These are phyloP conservation scores for Abrus pulchellus DNA, from an alignment of 306 rosid species.

Conservation along the genomic window DNA sequence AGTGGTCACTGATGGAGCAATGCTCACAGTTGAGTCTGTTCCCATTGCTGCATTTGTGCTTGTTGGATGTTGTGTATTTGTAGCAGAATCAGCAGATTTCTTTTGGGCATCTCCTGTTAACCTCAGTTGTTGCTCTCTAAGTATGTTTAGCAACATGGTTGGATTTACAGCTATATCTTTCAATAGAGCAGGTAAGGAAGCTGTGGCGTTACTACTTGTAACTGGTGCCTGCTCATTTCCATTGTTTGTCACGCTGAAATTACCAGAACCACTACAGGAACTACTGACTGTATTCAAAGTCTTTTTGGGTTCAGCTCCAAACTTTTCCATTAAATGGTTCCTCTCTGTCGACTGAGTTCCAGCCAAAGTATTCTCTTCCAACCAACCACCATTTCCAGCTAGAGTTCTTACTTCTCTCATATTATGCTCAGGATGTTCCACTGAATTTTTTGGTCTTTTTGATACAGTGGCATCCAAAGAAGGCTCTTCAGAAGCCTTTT, in stretches of 20 bases:
- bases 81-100: conserved; percentile 62
- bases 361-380: conserved; percentile 58
- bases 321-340: conserved; percentile 60
- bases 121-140: conserved; percentile 67
- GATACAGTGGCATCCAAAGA: conserved; percentile 61
- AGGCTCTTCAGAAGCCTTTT: conserved; percentile 69
- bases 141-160: conserved; percentile 68
- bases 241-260: conserved; percentile 48
- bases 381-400: conserved; percentile 77
- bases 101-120: conserved; percentile 66
- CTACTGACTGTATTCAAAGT: conserved; percentile 40
- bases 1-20: conserved; percentile 57
- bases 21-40: conserved; percentile 56
- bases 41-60: conserved; percentile 56
- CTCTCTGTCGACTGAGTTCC: conserved; percentile 64
- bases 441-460: conserved; percentile 72
- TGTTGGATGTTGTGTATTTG: conserved; percentile 38
- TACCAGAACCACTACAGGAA: conserved; percentile 50
- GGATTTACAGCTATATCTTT: conserved; percentile 87
- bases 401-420: conserved; percentile 54
- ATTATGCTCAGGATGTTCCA: conserved; percentile 53
- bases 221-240: conserved; percentile 60
- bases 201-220: conserved; percentile 41
- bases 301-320: conserved; percentile 58
- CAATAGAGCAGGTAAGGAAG: conserved; percentile 69